Evolutionary conservation across 2,329 filamentous ascomycete genomes (phyloP), one percentile per base, ranked within the genome.

Genomic region (Leptographium wingfieldii): DNA sequence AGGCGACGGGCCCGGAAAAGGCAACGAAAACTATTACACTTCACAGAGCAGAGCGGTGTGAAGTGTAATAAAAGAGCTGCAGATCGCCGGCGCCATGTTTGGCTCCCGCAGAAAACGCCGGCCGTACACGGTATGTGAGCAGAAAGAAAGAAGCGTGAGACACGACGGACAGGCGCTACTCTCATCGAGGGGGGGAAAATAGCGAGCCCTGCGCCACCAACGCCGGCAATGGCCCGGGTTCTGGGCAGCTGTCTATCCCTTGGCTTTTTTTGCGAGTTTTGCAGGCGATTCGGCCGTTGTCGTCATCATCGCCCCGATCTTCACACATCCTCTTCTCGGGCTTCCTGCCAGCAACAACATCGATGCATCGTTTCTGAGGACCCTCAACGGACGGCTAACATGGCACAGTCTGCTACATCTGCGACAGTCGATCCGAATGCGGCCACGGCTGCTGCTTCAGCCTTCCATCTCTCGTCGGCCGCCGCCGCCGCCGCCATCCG

Each of bases 401-500:
- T 65, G 62, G 12, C 53, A 48, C 73, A 90, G 84, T 82, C 84
- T 65, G 74, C 85, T 62, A 86, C 81, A 61, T 76, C 79, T 63
- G 77, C 81, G 61, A 85, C 85, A 60, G 83, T 84, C 57, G 85
- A 84, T 68, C 79, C 88, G 60, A 86, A 85, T 68, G 91, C 90
- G 61, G 83, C 91, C 59, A 85, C 87, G 55, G 90, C 90, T 60
- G 91, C 92, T 62, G 84, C 84, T 62, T 87, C 88, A 71, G 92
- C 91, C 61, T 95, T 92, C 73, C 80, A 87, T 69, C 84, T 96
- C 52, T 95, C 92, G 49, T 86, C 88, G 43, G 89, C 92, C 7
- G 92, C 92, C 14, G 92, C 92, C 7, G 91, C 90, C 19, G 85
- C 91, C 33, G 92, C 92, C 55, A 80, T 97, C 61, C 85, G 87